Percentiles rank a stretch among this genome's conserved stretches.
Evolutionary conservation across 345 rosid species (phyloP).

Genomic region (Ceriops decandra): DNA sequence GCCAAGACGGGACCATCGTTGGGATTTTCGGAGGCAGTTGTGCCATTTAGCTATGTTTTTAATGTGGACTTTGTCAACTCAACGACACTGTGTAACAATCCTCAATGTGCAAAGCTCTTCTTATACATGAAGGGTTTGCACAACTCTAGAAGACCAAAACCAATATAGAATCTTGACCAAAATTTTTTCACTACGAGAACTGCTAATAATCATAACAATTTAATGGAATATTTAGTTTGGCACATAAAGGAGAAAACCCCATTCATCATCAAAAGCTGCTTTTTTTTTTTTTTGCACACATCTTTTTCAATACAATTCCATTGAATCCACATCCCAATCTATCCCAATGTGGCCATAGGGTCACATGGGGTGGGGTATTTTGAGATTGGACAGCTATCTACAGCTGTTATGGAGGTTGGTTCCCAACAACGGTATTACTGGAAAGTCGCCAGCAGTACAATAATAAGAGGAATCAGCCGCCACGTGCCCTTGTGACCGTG

Average conservation of each 20-base stretch:
- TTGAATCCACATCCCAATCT: constrained; percentile 8
- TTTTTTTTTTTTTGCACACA: background rate
- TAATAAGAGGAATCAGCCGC: constrained; percentile 36
- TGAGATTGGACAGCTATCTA: constrained; percentile 64
- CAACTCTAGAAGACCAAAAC: too few relatives aligned
- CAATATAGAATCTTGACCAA: too few relatives aligned
- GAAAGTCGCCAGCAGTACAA: constrained; percentile 54
- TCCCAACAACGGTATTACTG: constrained; percentile 80
- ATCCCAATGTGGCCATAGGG: constrained; percentile 34
- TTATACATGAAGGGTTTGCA: too few relatives aligned
- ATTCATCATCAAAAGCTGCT: background rate
- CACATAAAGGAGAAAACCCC: background rate
- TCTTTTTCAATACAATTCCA: background rate
- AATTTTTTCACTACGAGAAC: too few relatives aligned
- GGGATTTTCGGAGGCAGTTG: constrained; percentile 96
- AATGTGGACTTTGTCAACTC: too few relatives aligned
- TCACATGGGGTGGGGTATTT: constrained; percentile 41
- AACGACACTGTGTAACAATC: too few relatives aligned
- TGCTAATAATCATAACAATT: too few relatives aligned
- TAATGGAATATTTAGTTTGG: background rate
- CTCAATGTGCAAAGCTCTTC: too few relatives aligned
- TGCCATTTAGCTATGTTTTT: constrained; percentile 39
- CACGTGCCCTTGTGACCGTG: constrained; percentile 54
- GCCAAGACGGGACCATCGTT: constrained; percentile 65
- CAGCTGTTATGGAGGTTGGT: constrained; percentile 62